Conservation (phyloP, 768 basidiomycete species). For the Tricholoma furcatifolium region DNA sequence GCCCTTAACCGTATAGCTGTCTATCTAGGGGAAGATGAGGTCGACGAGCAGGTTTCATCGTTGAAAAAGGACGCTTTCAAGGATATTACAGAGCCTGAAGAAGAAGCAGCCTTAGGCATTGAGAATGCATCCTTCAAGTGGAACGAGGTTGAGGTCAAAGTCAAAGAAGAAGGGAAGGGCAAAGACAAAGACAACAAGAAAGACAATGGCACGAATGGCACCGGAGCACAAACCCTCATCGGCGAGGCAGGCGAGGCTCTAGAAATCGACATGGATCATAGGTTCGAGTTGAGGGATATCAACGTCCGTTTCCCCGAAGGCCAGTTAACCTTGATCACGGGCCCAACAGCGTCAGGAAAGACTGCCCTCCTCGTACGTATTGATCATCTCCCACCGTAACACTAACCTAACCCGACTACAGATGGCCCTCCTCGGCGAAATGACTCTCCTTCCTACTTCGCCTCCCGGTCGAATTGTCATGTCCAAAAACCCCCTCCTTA, state of each 20-base stretch:
- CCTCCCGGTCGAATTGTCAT: slow-evolving; percentile 52
- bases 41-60: slow-evolving; percentile 62
- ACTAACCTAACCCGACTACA: slow-evolving; percentile 17
- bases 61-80: slow-evolving; percentile 42
- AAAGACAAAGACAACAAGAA: slow-evolving; percentile 1
- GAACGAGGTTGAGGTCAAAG: slow-evolving; percentile 44
- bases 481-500: slow-evolving; percentile 58
- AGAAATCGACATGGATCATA: slow-evolving; percentile 36
- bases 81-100: slow-evolving; percentile 12
- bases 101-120: slow-evolving; percentile 51
- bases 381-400: neutral
- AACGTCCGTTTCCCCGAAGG: slow-evolving; percentile 71
- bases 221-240: slow-evolving; percentile 16
- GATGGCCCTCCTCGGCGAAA: slow-evolving; percentile 74
- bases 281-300: slow-evolving; percentile 70
- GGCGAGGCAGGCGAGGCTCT: slow-evolving; percentile 17
- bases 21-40: slow-evolving; percentile 72
- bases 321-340: slow-evolving; percentile 67
- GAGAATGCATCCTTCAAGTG: slow-evolving; percentile 60
- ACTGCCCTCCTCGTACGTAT: slow-evolving; percentile 66
- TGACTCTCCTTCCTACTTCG: slow-evolving; percentile 43
- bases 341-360: slow-evolving; percentile 83
- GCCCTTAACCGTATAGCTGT: slow-evolving; percentile 66
- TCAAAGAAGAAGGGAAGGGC: slow-evolving; percentile 12
- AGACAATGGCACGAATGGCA: slow-evolving; percentile 3